These are phyloP conservation scores for Silybum marianum DNA, from an alignment of 129 eudicot genomes.

Conservation along the genomic window DNA sequence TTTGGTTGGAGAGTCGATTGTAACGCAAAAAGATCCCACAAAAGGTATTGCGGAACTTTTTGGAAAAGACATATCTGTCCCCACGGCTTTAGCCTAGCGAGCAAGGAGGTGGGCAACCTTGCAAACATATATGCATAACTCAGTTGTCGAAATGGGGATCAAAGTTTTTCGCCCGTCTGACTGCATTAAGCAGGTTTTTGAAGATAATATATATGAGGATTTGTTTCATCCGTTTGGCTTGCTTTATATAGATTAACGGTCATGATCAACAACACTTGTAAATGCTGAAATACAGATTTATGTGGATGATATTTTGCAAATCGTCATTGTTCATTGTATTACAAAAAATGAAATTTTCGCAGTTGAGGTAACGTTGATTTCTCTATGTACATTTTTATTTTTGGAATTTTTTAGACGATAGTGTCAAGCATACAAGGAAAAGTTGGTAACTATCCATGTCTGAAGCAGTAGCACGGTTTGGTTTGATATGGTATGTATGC, in stretches of 20 bases:
- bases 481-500: too few species aligned
- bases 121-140: conserved; percentile 45
- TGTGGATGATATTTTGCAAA: neutral
- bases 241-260: neutral
- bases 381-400: too few species aligned
- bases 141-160: neutral
- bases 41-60: conserved; percentile 72
- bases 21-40: conserved; percentile 73
- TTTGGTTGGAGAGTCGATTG: conserved; percentile 91
- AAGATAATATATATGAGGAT: neutral
- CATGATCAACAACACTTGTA: neutral
- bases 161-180: neutral
- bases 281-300: neutral
- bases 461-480: too few species aligned
- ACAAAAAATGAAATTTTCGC: neutral
- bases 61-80: conserved; percentile 68
- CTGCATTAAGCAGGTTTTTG: conserved; percentile 16
- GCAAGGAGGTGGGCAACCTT: neutral
- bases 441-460: neutral
- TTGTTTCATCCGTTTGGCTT: neutral
- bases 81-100: neutral
- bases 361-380: neutral
- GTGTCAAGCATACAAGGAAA: neutral
- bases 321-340: neutral
- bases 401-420: too few species aligned